Conservation (phyloP, 805 yeast species). For the Ogataea philodendri region DNA sequence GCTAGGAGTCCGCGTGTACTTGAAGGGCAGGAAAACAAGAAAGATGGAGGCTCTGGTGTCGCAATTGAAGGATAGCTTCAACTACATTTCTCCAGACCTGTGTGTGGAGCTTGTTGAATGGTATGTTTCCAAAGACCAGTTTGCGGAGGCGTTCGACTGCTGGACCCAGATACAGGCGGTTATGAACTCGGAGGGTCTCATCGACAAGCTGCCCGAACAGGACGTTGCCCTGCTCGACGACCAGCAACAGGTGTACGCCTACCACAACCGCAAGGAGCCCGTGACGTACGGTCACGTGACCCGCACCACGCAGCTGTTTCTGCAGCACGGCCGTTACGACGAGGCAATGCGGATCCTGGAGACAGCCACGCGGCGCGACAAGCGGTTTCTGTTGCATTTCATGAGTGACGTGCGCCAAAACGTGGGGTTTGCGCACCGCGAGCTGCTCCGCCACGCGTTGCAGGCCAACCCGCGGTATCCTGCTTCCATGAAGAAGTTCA, state of each 20-base stretch:
- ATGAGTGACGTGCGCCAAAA: constrained; percentile 16
- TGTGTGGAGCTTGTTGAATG: constrained; percentile 35
- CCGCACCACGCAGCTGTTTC: constrained; percentile 23
- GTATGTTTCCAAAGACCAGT: constrained; percentile 29
- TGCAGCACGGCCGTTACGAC: constrained; percentile 20
- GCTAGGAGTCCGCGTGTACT: constrained; percentile 41
- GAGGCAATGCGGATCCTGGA: constrained; percentile 23
- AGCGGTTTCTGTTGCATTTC: constrained; percentile 22
- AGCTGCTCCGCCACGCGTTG: constrained; percentile 20
- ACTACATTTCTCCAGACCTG: constrained; percentile 39
- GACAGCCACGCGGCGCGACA: constrained; percentile 24
- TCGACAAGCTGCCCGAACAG: constrained; percentile 20
- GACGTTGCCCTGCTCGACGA: constrained; percentile 25
- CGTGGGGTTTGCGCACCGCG: constrained; percentile 26
- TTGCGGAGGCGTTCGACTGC: constrained; percentile 34
- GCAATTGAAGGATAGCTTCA: constrained; percentile 29
- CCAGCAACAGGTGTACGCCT: constrained; percentile 23
- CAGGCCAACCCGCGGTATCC: constrained; percentile 12
- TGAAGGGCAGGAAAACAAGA: constrained; percentile 34
- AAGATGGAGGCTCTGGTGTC: constrained; percentile 38
- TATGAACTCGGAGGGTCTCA: constrained; percentile 28
- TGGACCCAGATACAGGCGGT: constrained; percentile 28
- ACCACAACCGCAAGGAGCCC: constrained; percentile 31
- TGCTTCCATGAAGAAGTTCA: constrained; percentile 17
- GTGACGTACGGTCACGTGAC: constrained; percentile 29